phyloP scores from a whole-genome alignment of 164 flowering plant genomes.

The Vitis riparia region DNA sequence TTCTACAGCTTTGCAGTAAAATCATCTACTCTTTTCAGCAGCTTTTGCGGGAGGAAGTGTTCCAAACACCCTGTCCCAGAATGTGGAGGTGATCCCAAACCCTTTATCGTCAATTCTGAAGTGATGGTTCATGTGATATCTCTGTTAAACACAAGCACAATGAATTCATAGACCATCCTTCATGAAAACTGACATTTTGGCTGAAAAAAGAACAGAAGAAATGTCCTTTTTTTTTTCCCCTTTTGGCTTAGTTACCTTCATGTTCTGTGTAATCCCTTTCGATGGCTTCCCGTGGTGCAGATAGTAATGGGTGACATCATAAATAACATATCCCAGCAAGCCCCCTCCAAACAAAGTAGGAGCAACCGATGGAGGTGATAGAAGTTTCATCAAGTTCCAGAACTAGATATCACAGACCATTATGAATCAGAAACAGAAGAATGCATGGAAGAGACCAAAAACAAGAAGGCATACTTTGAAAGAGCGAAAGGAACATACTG shows the following conservation, averaged over 20 bases:
- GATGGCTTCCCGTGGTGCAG: constrained; percentile 11
- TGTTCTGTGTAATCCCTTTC: not conserved
- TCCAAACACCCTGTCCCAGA: constrained; percentile 8
- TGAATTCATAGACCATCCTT: not conserved
- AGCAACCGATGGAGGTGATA: not conserved
- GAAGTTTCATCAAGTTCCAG: not conserved
- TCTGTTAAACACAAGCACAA: constrained; percentile 1
- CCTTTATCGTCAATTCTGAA: not conserved
- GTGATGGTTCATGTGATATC: constrained; percentile 9
- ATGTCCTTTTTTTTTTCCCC: too few relatives aligned
- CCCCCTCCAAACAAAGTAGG: constrained; percentile 6
- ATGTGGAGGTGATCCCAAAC: not conserved
- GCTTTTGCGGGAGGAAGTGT: not conserved
- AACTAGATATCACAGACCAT: not conserved
- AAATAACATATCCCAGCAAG: constrained; percentile 9
- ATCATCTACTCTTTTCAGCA: not conserved
- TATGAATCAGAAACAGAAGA: not conserved
- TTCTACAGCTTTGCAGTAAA: not conserved
- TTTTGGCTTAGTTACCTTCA: constrained; percentile 1
- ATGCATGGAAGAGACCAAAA: too few relatives aligned
- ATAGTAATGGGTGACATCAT: constrained; percentile 6
- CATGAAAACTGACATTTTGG: not conserved
- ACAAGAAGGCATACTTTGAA: too few relatives aligned
- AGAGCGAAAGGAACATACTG: too few relatives aligned
- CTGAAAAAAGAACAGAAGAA: not conserved